A percentile compares a stretch with the other conserved stretches of the same genome.
Evolutionary conservation across 2,329 filamentous ascomycete species (phyloP).

Genomic region (Fusarium redolens): DNA sequence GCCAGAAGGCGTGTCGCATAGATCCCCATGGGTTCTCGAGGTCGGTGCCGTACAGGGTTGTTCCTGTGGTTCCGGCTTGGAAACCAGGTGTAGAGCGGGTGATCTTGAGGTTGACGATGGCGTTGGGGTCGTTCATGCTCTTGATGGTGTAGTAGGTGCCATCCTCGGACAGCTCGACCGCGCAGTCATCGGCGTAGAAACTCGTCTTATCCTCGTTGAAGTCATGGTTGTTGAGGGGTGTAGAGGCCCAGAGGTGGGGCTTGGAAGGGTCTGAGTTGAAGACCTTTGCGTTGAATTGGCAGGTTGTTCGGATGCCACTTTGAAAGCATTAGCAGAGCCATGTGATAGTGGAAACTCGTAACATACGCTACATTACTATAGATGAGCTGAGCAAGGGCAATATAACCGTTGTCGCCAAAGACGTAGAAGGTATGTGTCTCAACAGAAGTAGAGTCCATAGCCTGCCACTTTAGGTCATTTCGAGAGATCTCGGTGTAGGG

Average conservation of each 20-base stretch:
- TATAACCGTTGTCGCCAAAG: slow-evolving; percentile 78
- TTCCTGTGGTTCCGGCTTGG: slow-evolving; percentile 85
- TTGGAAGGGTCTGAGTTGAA: slow-evolving; percentile 80
- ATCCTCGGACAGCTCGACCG: slow-evolving; percentile 86
- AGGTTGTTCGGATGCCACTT: slow-evolving; percentile 89
- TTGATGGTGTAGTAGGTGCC: slow-evolving; percentile 88
- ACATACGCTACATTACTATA: slow-evolving; percentile 96
- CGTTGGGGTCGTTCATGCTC: slow-evolving; percentile 82
- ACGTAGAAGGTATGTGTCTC: slow-evolving; percentile 97
- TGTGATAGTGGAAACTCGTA: neutral
- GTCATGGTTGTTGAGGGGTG: slow-evolving; percentile 79
- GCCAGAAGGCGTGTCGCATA: slow-evolving; percentile 96
- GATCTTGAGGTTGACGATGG: slow-evolving; percentile 87
- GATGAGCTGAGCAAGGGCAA: slow-evolving; percentile 89
- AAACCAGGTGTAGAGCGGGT: slow-evolving; percentile 83
- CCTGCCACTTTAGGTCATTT: slow-evolving; percentile 84
- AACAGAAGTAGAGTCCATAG: slow-evolving; percentile 85
- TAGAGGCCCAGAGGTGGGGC: slow-evolving; percentile 85
- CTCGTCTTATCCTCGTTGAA: slow-evolving; percentile 86
- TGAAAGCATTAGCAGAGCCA: slow-evolving; percentile 27
- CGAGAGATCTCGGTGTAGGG: slow-evolving; percentile 84
- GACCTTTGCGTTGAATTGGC: slow-evolving; percentile 94
- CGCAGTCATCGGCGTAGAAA: slow-evolving; percentile 88
- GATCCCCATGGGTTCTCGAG: slow-evolving; percentile 86
- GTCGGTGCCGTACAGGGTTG: slow-evolving; percentile 87